Evolutionary conservation across 257 asterid genomes (phyloP).

Genomic region (Penstemon newberryi): DNA sequence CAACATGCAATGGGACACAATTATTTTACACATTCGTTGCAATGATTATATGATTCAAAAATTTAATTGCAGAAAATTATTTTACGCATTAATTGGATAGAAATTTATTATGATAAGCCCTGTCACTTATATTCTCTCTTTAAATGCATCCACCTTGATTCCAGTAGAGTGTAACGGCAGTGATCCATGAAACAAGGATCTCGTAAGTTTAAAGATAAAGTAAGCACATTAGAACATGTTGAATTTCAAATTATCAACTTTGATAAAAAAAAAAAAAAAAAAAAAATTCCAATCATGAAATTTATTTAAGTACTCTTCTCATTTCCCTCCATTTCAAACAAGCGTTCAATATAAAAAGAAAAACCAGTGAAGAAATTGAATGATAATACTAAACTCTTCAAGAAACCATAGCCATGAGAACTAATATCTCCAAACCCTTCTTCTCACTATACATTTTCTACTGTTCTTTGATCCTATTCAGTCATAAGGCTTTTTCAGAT

Average conservation of each 20-base stretch:
- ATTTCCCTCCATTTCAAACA: conserved; percentile 44
- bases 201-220: conserved; percentile 39
- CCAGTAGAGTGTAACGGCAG: conserved; percentile 51
- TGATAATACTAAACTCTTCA: conserved; percentile 15
- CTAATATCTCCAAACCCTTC: not conserved
- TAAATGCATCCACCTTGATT: conserved; percentile 26
- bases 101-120: not conserved
- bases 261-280: not conserved
- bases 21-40: not conserved
- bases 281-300: not conserved
- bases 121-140: conserved; percentile 14
- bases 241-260: conserved; percentile 28
- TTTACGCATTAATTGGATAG: not conserved
- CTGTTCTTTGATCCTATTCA: not conserved
- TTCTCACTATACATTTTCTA: conserved; percentile 26
- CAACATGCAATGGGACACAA: conserved; percentile 3
- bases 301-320: conserved; percentile 19
- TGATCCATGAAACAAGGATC: conserved; percentile 94
- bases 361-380: conserved; percentile 16
- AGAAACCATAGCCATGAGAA: conserved; percentile 20
- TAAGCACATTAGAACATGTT: conserved; percentile 1
- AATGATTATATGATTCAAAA: not conserved
- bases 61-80: too few relatives aligned
- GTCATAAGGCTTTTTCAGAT: not conserved
- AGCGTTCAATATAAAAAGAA: conserved; percentile 23